Evolutionary conservation across 805 yeast species (phyloP), one percentile per base, ranked within the genome.

Genomic region (Kodamaea kaohsiungensis): DNA sequence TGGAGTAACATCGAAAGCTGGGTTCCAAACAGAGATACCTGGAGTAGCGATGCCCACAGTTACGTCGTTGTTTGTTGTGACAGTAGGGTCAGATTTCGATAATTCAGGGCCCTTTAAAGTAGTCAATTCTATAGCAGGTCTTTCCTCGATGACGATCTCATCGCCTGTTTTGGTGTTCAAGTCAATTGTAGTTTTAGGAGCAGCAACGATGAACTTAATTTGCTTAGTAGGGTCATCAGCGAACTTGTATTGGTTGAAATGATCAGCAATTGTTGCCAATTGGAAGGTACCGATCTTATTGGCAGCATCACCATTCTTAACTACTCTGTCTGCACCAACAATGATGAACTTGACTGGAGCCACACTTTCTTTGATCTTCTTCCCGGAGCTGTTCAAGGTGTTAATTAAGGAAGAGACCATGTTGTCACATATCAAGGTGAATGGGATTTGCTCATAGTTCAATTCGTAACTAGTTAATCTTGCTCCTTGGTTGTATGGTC

Each of bases 401-500:
- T 65, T 75, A 51, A 92, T 77, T 55, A 91, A 77, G 45, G 92
- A 86, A 0, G 96, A 84, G 1, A 88, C 96, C 93, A 93, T 92
- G 55, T 91, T 88, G 66, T 93, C 99, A 9, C 97, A 88, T 57
- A 93, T 83, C 56, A 93, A 75, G 1, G 96, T 90, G 48, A 95
- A 85, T 13, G 98, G 98, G 43, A 95, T 89, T 17, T 82, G 66
- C 58, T 93, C 98, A 63, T 88, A 86, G 13, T 89, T 86, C 46
- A 93, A 79, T 68, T 93, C 99, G 70, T 85, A 93, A 0, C 98
- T 92, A 0, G 98, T 93, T 55, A 93, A 77, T 60, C 96, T 82
- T 0, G 98, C 90, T 8, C 99, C 99, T 73, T 93, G 98, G 68
- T 93, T 91, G 67, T 93, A 95, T 1, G 99, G 99, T 62, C 99